These are phyloP conservation scores for Tinospora cordifolia DNA, from an alignment of 164 flowering plant genomes.

Conservation along the genomic window DNA sequence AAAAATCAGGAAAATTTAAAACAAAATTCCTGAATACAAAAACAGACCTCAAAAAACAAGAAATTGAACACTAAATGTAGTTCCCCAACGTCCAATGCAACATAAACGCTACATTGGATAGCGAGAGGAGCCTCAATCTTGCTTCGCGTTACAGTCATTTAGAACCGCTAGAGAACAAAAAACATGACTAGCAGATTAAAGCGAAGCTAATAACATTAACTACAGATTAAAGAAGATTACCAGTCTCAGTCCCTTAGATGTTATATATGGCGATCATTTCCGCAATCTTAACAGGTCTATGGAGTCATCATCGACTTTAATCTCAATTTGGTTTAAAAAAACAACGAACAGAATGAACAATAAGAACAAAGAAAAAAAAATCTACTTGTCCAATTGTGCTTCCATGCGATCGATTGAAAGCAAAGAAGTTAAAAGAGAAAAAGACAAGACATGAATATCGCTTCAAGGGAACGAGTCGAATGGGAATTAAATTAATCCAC, in stretches of 20 bases:
- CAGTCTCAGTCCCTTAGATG: conserved; percentile 29
- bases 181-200: neutral
- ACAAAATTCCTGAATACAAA: no score
- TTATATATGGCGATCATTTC: conserved; percentile 16
- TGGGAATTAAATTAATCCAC: neutral
- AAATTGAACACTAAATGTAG: neutral
- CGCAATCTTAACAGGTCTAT: conserved; percentile 29
- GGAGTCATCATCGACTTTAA: conserved; percentile 21
- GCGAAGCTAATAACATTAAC: neutral
- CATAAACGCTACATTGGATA: conserved; percentile 12
- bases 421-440: neutral
- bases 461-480: conserved; percentile 27
- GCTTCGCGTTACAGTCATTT: neutral
- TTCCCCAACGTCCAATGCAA: conserved; percentile 22
- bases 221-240: neutral
- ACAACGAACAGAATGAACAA: neutral
- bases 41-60: neutral
- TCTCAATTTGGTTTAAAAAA: neutral
- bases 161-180: neutral
- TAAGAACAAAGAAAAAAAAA: neutral
- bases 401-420: conserved; percentile 28
- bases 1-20: no score
- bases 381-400: conserved; percentile 27
- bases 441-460: conserved; percentile 10
- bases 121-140: conserved; percentile 21